These are phyloP conservation scores for Penicillium cataractarum DNA, from an alignment of 495 filamentous ascomycete genomes.

Conservation along the genomic window DNA sequence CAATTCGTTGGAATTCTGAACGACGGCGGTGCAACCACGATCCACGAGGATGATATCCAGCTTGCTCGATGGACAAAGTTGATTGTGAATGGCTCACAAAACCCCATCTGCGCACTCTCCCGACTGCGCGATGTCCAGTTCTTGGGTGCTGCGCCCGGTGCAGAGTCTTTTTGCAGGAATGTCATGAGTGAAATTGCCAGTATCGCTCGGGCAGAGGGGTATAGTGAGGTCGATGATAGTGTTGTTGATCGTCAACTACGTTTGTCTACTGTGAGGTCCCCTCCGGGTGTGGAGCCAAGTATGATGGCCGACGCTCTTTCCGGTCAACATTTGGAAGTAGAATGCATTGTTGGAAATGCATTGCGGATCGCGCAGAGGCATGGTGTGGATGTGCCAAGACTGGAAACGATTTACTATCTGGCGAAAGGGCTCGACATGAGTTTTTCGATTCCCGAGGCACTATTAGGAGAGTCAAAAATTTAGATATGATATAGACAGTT, in stretches of 20 bases:
- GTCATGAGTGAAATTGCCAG: constrained; percentile 5
- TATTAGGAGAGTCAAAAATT: neutral
- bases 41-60: constrained; percentile 1
- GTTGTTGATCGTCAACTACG: constrained; percentile 1
- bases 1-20: neutral
- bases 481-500: neutral
- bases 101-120: constrained; percentile 1
- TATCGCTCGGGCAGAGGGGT: neutral
- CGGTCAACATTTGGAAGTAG: neutral
- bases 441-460: neutral
- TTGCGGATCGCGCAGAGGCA: constrained; percentile 2
- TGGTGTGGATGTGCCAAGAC: neutral
- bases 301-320: constrained; percentile 4
- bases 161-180: neutral
- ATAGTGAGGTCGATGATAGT: constrained; percentile 2
- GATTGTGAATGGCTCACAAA: neutral
- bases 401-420: constrained; percentile 4
- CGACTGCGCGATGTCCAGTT: constrained; percentile 7
- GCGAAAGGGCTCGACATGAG: constrained; percentile 5
- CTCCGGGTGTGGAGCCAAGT: constrained; percentile 1
- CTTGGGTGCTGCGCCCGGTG: neutral
- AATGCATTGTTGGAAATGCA: constrained; percentile 1
- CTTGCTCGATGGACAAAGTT: constrained; percentile 3
- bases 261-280: neutral
- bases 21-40: neutral